Evolutionary conservation across 2,329 filamentous ascomycete genomes (phyloP), one percentile per base, ranked within the genome.

Genomic region (Alternaria tenuissima): DNA sequence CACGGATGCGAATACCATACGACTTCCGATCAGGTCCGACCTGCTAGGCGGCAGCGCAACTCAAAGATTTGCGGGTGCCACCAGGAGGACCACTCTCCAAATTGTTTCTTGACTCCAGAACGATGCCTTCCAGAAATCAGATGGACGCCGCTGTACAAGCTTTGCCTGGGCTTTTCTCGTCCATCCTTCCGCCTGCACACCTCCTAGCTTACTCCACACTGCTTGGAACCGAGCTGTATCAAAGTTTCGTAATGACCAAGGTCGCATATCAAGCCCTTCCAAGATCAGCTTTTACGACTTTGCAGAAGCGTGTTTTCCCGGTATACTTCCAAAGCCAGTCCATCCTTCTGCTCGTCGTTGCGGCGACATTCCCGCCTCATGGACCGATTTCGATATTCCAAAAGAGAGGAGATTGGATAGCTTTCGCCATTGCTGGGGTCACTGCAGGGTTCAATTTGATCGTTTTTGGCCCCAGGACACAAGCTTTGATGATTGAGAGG

Each of bases 181-280:
- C 46, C 7, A 8, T 61, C 9, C 57, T 75, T n/a, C 63, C 61
- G 3, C 69, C 78, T 4, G 72, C 76, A 32, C 80, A 81, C 54
- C 63, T 82, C 9, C 56, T 81, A 11, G 67, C 75, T 1, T 81
- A 80, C 56, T 79, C 79, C 1, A 72, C 78, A 1, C 69, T 81
- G 7, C 70, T 82, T 4, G 79, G 79, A 12, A 76, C 76, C 3
- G 70, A 80, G 55, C 61, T 81, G 0, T 82, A 78, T 54, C 68
- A 81, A 64, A 80, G 67, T 61, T 81, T 82, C 52, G 59, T 80
- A 38, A 77, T 80, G 54, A 80, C 78, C 1, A 82, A 80, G 62
- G 62, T 82, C 18, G 73, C 77, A 22, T 77, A 75, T 58, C 66
- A 66, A 51, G 66, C 65, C 6, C 75, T 81, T 5, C 76, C 80